Conservation (phyloP, 1,284 basidiomycete species). For the Entoloma clypeatum region DNA sequence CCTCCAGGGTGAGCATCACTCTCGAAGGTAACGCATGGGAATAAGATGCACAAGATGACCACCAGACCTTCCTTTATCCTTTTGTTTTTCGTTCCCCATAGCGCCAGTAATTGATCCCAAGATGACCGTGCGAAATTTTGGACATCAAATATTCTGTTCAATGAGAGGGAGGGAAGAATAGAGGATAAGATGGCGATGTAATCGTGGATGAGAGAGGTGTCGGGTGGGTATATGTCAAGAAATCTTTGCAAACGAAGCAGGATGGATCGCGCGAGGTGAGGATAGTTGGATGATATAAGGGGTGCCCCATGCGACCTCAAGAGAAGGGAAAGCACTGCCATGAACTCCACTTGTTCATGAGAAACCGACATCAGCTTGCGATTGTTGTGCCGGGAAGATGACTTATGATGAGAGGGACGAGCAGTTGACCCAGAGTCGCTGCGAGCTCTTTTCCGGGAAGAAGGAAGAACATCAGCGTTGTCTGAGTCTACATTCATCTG, state of each 20-base stretch:
- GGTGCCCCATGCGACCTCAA: constrained; percentile 58
- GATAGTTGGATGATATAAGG: constrained; percentile 38
- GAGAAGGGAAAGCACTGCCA: constrained; percentile 63
- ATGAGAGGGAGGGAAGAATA: constrained; percentile 64
- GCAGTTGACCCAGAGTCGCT: constrained; percentile 21
- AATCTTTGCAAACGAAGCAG: constrained; percentile 66
- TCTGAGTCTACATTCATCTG: constrained; percentile 30
- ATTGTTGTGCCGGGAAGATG: constrained; percentile 15
- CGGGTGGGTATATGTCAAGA: constrained; percentile 57
- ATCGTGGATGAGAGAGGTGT: constrained; percentile 74
- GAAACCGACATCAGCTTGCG: constrained; percentile 35
- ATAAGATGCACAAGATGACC: constrained; percentile 61
- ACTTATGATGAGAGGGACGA: constrained; percentile 14
- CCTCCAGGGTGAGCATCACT: constrained; percentile 19
- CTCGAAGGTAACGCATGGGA: constrained; percentile 62
- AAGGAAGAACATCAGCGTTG: constrained; percentile 21
- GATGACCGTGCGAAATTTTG: constrained; percentile 53
- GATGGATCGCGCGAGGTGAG: constrained; percentile 47
- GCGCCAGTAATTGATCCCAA: constrained; percentile 60
- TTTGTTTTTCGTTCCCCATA: constrained; percentile 78
- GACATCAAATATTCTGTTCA: constrained; percentile 65
- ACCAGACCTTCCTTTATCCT: constrained; percentile 66
- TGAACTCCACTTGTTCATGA: constrained; percentile 68
- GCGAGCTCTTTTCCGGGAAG: constrained; percentile 33
- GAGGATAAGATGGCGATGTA: constrained; percentile 67